Evolutionary conservation across 148 eudicot species (phyloP).

Genomic region (Suaeda aralocaspica): DNA sequence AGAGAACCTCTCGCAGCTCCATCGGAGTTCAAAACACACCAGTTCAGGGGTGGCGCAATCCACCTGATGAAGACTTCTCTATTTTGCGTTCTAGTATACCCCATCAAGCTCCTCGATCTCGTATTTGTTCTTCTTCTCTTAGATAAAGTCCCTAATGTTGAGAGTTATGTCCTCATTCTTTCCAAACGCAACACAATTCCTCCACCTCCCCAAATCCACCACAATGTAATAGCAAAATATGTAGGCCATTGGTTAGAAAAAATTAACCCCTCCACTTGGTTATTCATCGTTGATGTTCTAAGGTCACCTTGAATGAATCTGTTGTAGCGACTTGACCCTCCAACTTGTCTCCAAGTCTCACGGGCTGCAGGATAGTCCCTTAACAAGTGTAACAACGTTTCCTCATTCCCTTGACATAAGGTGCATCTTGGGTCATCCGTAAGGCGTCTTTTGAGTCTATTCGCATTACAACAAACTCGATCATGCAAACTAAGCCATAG

Average conservation of each 20-base stretch:
- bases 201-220: no score
- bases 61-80: neutral
- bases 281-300: no score
- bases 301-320: neutral
- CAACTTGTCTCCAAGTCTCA: neutral
- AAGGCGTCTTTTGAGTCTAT: neutral
- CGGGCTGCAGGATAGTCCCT: neutral
- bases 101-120: rapidly evolving
- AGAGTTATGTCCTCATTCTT: no score
- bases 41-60: neutral
- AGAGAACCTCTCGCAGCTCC: no score
- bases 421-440: neutral
- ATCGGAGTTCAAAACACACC: neutral
- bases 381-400: neutral
- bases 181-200: no score
- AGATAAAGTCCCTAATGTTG: no score
- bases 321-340: neutral
- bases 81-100: neutral
- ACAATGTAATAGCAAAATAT: no score
- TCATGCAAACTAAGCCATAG: neutral
- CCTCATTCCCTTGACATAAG: neutral
- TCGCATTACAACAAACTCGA: neutral
- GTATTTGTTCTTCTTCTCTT: neutral
- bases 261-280: no score
- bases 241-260: no score